Evolutionary conservation across 1,284 basidiomycete species (phyloP).

Genomic region (Caloboletus inedulis): DNA sequence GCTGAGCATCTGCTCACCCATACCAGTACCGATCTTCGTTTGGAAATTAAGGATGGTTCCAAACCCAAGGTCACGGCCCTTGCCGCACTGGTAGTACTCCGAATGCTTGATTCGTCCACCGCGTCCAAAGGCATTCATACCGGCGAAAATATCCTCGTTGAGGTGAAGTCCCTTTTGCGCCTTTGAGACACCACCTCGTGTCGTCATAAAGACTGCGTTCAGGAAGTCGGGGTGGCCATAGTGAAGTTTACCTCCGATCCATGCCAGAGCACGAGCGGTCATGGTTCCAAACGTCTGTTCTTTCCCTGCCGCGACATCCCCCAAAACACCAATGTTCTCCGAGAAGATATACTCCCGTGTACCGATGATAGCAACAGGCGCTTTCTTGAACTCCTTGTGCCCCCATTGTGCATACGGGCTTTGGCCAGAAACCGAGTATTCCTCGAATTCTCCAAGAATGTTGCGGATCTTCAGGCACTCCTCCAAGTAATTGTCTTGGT

Average conservation of each 20-base stretch:
- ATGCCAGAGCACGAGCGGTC: conserved; percentile 92
- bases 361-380: conserved; percentile 96
- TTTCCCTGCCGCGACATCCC: conserved; percentile 99
- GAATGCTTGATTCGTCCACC: conserved; percentile 99
- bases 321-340: conserved; percentile 98
- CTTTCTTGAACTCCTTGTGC: conserved; percentile 85
- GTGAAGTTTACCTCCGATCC: conserved; percentile 98
- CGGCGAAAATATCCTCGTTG: conserved; percentile 99
- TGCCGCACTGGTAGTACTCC: conserved; percentile 99
- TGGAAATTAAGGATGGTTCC: conserved; percentile 99
- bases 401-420: conserved; percentile 96
- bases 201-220: conserved; percentile 97
- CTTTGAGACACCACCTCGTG: conserved; percentile 98
- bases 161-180: conserved; percentile 98
- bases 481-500: conserved; percentile 99
- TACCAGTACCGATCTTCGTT: conserved; percentile 99
- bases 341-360: conserved; percentile 99
- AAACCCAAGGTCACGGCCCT: conserved; percentile 99
- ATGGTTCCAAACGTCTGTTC: conserved; percentile 99
- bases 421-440: conserved; percentile 86
- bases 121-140: conserved; percentile 98
- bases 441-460: conserved; percentile 96
- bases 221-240: conserved; percentile 99
- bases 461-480: conserved; percentile 99
- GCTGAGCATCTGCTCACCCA: conserved; percentile 99